Evolutionary conservation across 2,329 filamentous ascomycete species (phyloP), one percentile per base, ranked within the genome.

Genomic region (Catunica adiposa): DNA sequence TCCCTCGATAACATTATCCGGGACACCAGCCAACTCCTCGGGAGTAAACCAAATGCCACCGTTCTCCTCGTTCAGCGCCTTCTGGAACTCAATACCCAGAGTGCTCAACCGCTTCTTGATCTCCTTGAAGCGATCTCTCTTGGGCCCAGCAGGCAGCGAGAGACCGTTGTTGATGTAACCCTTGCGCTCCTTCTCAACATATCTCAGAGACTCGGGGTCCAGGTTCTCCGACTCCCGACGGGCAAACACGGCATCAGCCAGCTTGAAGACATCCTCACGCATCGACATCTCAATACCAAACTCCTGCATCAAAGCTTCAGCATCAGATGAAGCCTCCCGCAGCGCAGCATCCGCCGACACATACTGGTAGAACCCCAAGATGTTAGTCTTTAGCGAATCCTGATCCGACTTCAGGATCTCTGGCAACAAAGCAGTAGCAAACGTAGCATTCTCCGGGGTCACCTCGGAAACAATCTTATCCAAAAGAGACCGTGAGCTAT

Each of bases 61-160:
- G 62, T 82, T 82, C 70, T 92, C 86, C 67, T 90, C 86, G 64
- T 89, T 89, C 58, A 90, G 71, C 62, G 84, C 86, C 72, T 88
- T 89, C 64, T 84, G 79, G 68, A 87, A 87, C 56, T 80, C 74
- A 58, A 89, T 89, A 63, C 77, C 75, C 61, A 90, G 77, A 66
- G 84, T 77, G 61, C 81, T 85, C 56, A 92, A 71, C 11, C 84
- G 73, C 74, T 87, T 86, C 76, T 88, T 86, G 69, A 90, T 89
- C 67, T 84, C 84, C 73, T 89, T 90, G 76, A 90, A 90, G 47
- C 85, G 78, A 62, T 89, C 85, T 59, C 85, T 72, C 70, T 88
- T 73, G 3, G 76, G 71, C 1, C 84, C 85, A 23, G 78, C 77
- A 1, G 84, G 81, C 52, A 92, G 71, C 2, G 80, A 80, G 50